A percentile compares a stretch with the other conserved stretches of the same genome.
These are phyloP conservation scores for Polygonum maritimum DNA, from an alignment of 148 eudicot species.

Conservation along the genomic window DNA sequence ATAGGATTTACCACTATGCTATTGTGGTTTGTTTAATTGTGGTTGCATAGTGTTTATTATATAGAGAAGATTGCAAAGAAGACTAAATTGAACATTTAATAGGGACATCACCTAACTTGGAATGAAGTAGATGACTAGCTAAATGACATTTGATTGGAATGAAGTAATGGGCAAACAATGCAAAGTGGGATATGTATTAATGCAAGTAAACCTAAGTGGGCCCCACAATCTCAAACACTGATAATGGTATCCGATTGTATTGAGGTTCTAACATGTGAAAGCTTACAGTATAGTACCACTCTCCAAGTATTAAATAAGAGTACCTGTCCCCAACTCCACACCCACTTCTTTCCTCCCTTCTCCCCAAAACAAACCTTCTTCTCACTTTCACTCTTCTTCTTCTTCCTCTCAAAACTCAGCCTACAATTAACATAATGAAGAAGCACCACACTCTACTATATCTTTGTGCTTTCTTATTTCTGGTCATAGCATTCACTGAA, in stretches of 20 bases:
- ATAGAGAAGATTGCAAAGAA: too few relatives aligned
- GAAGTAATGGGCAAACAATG: too few relatives aligned
- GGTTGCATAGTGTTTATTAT: too few relatives aligned
- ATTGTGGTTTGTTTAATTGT: too few relatives aligned
- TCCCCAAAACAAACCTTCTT: not conserved
- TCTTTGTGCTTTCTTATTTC: conserved; percentile 10
- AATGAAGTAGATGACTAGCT: too few relatives aligned
- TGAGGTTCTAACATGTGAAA: conserved; percentile 10
- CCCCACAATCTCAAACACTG: not conserved
- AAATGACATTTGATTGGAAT: too few relatives aligned
- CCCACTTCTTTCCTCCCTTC: not conserved
- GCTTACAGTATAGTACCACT: not conserved
- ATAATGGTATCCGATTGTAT: not conserved
- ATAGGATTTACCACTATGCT: too few relatives aligned
- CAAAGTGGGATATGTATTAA: too few relatives aligned
- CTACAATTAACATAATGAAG: not conserved
- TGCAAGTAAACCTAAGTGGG: not conserved
- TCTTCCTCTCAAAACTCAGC: too few relatives aligned
- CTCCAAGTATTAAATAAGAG: conserved; percentile 12
- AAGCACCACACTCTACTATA: conserved; percentile 18
- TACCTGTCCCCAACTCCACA: conserved; percentile 15
- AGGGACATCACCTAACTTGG: too few relatives aligned
- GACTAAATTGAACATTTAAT: too few relatives aligned
- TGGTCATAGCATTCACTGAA: conserved; percentile 14
- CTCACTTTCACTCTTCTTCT: conserved; percentile 3